These are phyloP conservation scores for Fusarium pseudoanthophilum DNA, from an alignment of 2,329 filamentous ascomycete species.

Conservation along the genomic window DNA sequence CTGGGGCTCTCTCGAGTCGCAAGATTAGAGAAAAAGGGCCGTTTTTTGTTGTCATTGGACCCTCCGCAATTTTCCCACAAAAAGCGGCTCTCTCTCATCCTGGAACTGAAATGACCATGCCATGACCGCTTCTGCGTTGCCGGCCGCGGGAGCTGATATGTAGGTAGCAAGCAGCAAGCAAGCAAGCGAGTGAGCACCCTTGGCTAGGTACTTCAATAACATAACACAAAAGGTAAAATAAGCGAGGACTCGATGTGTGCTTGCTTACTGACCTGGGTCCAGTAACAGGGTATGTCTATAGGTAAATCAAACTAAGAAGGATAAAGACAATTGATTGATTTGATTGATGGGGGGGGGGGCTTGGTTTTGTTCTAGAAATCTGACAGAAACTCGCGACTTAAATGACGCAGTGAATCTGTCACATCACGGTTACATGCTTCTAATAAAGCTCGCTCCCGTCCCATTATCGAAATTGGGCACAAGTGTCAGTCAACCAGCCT, in stretches of 20 bases:
- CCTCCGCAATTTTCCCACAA: slow-evolving; percentile 29
- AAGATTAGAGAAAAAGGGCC: slow-evolving; percentile 10
- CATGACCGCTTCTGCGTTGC: slow-evolving; percentile 33
- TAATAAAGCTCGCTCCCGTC: slow-evolving; percentile 1
- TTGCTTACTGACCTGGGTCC: neutral
- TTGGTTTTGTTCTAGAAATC: slow-evolving; percentile 23
- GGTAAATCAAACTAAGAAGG: neutral
- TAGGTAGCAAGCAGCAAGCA: neutral
- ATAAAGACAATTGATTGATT: neutral
- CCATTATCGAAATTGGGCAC: slow-evolving; percentile 13
- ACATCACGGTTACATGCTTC: slow-evolving; percentile 1
- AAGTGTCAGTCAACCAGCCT: slow-evolving; percentile 24
- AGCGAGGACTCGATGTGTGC: neutral
- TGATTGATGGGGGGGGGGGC: neutral
- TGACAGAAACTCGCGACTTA: neutral
- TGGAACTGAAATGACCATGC: slow-evolving; percentile 8
- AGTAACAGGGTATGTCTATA: neutral
- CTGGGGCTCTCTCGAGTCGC: slow-evolving; percentile 11
- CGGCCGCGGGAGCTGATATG: slow-evolving; percentile 30
- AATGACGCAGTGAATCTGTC: slow-evolving; percentile 25
- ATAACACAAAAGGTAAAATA: neutral
- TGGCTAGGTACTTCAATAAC: neutral
- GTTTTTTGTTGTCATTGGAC: slow-evolving; percentile 22
- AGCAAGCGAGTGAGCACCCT: neutral
- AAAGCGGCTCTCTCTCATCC: slow-evolving; percentile 28